Conservation (phyloP, 2,329 filamentous ascomycete genomes). For the Penicillium hordei region DNA sequence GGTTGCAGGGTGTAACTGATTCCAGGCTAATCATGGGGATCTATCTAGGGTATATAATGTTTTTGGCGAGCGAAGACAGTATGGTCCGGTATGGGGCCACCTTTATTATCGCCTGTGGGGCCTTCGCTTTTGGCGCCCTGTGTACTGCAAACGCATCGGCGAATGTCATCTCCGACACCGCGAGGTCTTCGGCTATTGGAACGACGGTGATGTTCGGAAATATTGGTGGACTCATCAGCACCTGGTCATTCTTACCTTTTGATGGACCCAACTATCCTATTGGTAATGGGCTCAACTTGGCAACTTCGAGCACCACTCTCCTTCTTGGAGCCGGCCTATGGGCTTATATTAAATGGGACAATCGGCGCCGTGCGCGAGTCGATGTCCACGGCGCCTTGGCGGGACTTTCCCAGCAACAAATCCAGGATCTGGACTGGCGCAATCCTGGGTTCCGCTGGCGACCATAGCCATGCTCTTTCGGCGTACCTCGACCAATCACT, state of each 20-base stretch:
- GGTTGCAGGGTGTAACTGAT: not conserved
- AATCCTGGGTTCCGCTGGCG: conserved; percentile 67
- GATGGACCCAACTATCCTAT: conserved; percentile 68
- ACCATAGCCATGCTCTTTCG: conserved; percentile 17
- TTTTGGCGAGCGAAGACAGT: conserved; percentile 56
- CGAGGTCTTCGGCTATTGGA: conserved; percentile 65
- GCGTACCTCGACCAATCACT: not conserved
- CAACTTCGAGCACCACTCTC: conserved; percentile 58
- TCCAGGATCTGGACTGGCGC: conserved; percentile 64
- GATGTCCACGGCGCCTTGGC: conserved; percentile 58
- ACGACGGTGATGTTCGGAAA: conserved; percentile 72
- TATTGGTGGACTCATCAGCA: conserved; percentile 66
- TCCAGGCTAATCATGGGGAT: not conserved
- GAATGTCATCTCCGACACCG: conserved; percentile 70
- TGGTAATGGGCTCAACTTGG: conserved; percentile 70
- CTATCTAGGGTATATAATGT: conserved; percentile 61
- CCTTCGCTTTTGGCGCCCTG: conserved; percentile 64
- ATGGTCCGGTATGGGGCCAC: conserved; percentile 67
- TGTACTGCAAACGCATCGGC: conserved; percentile 67
- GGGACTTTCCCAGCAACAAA: conserved; percentile 53
- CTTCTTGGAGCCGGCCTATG: conserved; percentile 52
- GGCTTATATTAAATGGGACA: conserved; percentile 64
- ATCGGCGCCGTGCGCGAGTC: conserved; percentile 56
- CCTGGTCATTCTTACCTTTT: conserved; percentile 63
- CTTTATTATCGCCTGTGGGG: conserved; percentile 65